phyloP scores from a whole-genome alignment of 129 eudicot genomes.

The Cynara cardunculus region DNA sequence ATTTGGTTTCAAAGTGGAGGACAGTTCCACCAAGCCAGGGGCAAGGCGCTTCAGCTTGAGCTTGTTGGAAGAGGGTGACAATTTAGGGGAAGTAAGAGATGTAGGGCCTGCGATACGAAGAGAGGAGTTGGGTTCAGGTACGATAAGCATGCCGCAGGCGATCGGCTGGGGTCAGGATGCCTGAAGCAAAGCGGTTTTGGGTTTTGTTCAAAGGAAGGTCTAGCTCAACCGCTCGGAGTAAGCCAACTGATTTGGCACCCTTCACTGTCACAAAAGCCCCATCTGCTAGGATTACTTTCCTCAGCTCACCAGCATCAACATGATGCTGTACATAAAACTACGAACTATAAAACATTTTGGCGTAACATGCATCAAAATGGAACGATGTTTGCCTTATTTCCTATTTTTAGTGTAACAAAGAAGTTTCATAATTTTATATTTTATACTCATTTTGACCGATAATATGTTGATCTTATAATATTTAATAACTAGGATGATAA shows the following conservation, averaged over 20 bases:
- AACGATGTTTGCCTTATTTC: not conserved
- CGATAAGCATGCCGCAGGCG: constrained; percentile 71
- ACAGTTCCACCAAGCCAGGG: constrained; percentile 91
- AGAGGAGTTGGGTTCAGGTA: constrained; percentile 51
- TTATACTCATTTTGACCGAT: not conserved
- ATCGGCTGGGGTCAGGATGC: constrained; percentile 69
- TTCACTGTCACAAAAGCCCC: constrained; percentile 96
- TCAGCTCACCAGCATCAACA: constrained; percentile 96
- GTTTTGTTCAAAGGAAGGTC: constrained; percentile 76
- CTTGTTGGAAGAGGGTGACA: constrained; percentile 53
- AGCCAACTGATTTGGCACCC: constrained; percentile 91
- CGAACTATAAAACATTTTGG: not conserved
- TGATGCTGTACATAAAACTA: constrained; percentile 63
- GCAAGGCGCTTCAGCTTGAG: constrained; percentile 94
- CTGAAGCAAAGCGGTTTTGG: constrained; percentile 69
- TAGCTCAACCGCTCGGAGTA: constrained; percentile 82
- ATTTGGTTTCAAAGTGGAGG: constrained; percentile 58
- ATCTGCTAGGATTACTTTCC: constrained; percentile 85
- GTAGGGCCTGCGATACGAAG: constrained; percentile 98
- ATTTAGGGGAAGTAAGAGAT: constrained; percentile 82
- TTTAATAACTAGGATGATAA: not conserved
- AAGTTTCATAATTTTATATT: not conserved
- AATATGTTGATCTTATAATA: too few relatives aligned
- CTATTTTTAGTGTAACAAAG: not conserved
- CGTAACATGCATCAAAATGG: not conserved